phyloP scores from a whole-genome alignment of 176 grass and related monocot genomes.

The Carex parvula region DNA sequence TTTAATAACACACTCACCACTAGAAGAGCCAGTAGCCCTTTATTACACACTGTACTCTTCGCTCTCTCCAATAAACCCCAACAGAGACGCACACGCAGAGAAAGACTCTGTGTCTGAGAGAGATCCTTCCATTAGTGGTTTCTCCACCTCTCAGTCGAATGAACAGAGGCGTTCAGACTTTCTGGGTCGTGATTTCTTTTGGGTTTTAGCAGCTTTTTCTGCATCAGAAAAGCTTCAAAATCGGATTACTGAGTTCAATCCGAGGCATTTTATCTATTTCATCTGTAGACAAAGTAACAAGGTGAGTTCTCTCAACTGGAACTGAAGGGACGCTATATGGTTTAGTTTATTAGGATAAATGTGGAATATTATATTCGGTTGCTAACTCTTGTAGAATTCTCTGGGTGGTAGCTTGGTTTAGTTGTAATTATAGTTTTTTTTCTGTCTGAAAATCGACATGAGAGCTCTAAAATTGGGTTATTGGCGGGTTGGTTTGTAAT shows the following conservation, averaged over 20 bases:
- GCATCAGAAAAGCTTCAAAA: background rate
- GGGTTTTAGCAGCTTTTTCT: background rate
- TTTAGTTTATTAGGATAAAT: background rate
- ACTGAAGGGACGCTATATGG: too few relatives aligned
- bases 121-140: constrained; percentile 2
- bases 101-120: background rate
- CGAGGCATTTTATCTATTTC: too few relatives aligned
- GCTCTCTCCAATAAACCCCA: background rate
- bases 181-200: background rate
- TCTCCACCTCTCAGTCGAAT: constrained; percentile 12
- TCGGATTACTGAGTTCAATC: too few relatives aligned
- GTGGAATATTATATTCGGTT: background rate
- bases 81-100: constrained; percentile 1
- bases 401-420: background rate
- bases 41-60: constrained; percentile 7
- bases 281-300: too few relatives aligned
- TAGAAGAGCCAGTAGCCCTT: background rate
- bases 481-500: background rate
- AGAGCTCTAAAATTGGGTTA: constrained; percentile 1
- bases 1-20: constrained; percentile 10
- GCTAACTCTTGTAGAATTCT: background rate
- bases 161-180: background rate
- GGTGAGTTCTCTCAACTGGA: too few relatives aligned
- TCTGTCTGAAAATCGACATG: background rate
- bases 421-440: background rate